phyloP scores from a whole-genome alignment of 2,329 filamentous ascomycete species.

The Colletotrichum lindemuthianum region DNA sequence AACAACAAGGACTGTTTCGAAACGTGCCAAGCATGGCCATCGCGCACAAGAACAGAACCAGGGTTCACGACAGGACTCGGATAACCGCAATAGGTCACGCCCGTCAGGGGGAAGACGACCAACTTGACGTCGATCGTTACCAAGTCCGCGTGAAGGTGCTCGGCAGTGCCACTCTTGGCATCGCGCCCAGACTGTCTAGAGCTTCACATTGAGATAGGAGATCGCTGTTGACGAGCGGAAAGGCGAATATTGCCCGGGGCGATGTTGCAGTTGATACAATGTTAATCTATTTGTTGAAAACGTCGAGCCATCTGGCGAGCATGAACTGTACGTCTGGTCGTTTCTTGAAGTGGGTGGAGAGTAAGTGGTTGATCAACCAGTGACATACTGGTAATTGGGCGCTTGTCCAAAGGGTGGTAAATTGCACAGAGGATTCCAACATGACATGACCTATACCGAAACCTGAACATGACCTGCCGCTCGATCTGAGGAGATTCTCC shows the following conservation, averaged over 20 bases:
- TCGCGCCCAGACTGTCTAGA: slow-evolving; percentile 22
- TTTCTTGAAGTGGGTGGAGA: background rate
- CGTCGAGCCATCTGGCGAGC: background rate
- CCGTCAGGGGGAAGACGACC: background rate
- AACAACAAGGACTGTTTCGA: background rate
- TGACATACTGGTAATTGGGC: background rate
- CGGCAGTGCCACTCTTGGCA: slow-evolving; percentile 33
- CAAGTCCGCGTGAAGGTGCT: slow-evolving; percentile 19
- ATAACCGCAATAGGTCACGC: background rate
- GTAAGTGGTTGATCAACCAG: background rate
- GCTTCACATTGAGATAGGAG: slow-evolving; percentile 24
- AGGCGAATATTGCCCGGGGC: background rate
- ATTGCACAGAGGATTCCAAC: too few relatives aligned
- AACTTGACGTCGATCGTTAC: slow-evolving; percentile 20
- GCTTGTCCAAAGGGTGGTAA: too few relatives aligned
- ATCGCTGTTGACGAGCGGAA: background rate
- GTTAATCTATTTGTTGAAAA: background rate
- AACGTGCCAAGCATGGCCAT: slow-evolving; percentile 20
- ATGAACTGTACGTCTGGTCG: background rate
- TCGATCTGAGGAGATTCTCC: too few relatives aligned
- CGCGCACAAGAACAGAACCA: slow-evolving; percentile 7
- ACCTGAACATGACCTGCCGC: too few relatives aligned
- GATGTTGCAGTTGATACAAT: background rate
- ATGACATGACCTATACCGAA: too few relatives aligned
- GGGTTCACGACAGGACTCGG: slow-evolving; percentile 10